These are phyloP conservation scores for Tulasnella sp. DNA, from an alignment of 768 basidiomycete genomes.

Conservation along the genomic window DNA sequence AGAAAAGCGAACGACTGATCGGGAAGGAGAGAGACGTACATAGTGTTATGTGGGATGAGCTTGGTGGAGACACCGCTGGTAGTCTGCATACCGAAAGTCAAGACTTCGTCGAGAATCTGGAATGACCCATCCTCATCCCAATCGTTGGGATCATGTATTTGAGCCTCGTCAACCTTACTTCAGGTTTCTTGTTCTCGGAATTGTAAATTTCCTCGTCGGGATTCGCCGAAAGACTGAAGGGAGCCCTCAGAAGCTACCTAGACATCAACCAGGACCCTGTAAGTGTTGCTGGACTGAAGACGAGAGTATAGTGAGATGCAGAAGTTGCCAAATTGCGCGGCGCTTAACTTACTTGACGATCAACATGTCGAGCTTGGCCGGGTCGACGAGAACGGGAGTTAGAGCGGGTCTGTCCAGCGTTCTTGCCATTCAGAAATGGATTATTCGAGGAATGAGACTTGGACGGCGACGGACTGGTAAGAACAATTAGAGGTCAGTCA, in stretches of 20 bases:
- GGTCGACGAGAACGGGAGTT: slow-evolving; percentile 83
- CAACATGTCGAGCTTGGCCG: slow-evolving; percentile 93
- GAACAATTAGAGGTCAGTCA: too few relatives aligned
- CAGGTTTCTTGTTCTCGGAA: slow-evolving; percentile 86
- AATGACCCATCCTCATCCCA: slow-evolving; percentile 99
- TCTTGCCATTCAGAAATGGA: too few relatives aligned
- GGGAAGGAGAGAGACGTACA: too few relatives aligned
- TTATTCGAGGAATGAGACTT: too few relatives aligned
- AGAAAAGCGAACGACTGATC: too few relatives aligned
- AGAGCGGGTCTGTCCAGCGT: slow-evolving; percentile 58
- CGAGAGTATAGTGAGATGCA: slow-evolving; percentile 23
- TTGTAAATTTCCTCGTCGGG: slow-evolving; percentile 93
- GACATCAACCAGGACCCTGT: slow-evolving; percentile 88
- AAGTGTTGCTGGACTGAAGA: slow-evolving; percentile 87
- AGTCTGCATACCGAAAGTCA: too few relatives aligned
- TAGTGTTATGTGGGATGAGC: slow-evolving; percentile 39
- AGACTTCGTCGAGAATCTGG: too few relatives aligned
- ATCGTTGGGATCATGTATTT: slow-evolving; percentile 88
- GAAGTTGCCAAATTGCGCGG: background rate
- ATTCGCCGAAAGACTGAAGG: slow-evolving; percentile 91
- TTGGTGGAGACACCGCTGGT: slow-evolving; percentile 85
- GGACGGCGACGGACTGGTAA: too few relatives aligned
- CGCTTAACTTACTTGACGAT: slow-evolving; percentile 71
- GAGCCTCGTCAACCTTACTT: slow-evolving; percentile 88
- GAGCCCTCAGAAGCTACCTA: slow-evolving; percentile 75